These are phyloP conservation scores for Moringa oleifera DNA, from an alignment of 345 rosid species.

Conservation along the genomic window DNA sequence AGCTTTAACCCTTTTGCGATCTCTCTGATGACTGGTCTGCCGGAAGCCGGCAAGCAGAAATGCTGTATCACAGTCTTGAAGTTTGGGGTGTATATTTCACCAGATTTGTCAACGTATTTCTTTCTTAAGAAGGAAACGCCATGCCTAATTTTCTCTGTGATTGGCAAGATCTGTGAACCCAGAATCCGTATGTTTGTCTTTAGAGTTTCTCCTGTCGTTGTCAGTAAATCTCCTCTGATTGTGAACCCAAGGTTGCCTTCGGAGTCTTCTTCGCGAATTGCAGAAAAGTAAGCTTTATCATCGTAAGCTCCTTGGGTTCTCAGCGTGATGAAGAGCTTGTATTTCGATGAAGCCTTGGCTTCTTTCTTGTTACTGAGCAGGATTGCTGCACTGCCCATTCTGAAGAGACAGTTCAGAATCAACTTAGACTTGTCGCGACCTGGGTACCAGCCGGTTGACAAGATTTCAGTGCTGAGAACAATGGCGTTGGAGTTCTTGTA, in stretches of 20 bases:
- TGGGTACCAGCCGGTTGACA: constrained; percentile 55
- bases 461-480: constrained; percentile 52
- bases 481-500: constrained; percentile 34
- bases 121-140: constrained; percentile 21
- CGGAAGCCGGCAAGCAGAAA: constrained; percentile 51
- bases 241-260: constrained; percentile 48
- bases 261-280: constrained; percentile 44
- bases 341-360: constrained; percentile 32
- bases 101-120: constrained; percentile 20
- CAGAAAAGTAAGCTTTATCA: constrained; percentile 30
- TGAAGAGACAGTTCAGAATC: constrained; percentile 45
- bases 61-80: constrained; percentile 40
- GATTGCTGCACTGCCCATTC: constrained; percentile 59
- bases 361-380: constrained; percentile 39
- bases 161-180: constrained; percentile 33
- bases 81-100: constrained; percentile 38
- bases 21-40: constrained; percentile 35
- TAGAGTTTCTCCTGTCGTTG: constrained; percentile 33
- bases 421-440: constrained; percentile 42
- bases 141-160: constrained; percentile 24
- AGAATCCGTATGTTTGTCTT: constrained; percentile 25
- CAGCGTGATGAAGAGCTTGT: constrained; percentile 23
- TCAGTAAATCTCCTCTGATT: constrained; percentile 34
- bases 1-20: constrained; percentile 44
- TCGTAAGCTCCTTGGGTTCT: constrained; percentile 41